These are phyloP conservation scores for Multifurca ochricompacta DNA, from an alignment of 768 basidiomycete genomes.

Conservation along the genomic window DNA sequence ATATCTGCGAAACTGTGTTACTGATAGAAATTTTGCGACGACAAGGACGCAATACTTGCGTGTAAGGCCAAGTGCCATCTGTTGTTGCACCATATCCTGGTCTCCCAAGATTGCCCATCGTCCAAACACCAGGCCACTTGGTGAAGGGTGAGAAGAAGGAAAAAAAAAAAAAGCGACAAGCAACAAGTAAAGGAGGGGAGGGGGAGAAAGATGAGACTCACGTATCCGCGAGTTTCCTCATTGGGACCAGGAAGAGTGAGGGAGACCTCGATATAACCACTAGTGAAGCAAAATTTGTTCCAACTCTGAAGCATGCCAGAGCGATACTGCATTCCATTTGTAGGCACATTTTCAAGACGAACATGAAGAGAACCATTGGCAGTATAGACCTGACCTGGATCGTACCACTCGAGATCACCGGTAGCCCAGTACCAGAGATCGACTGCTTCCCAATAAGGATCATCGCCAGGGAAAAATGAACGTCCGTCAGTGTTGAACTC, in stretches of 20 bases:
- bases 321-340: constrained; percentile 56
- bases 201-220: constrained; percentile 25
- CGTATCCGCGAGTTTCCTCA: constrained; percentile 40
- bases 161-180: too few relatives aligned
- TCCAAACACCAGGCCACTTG: constrained; percentile 84
- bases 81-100: constrained; percentile 75
- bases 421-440: constrained; percentile 71
- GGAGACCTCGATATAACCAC: constrained; percentile 64
- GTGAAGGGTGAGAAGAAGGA: not conserved
- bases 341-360: constrained; percentile 46
- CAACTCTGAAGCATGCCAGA: constrained; percentile 81
- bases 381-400: constrained; percentile 59
- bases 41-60: constrained; percentile 34
- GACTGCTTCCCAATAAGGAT: constrained; percentile 64
- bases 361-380: constrained; percentile 59
- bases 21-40: not conserved
- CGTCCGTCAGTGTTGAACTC: constrained; percentile 53
- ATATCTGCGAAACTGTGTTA: constrained; percentile 30
- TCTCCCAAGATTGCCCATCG: constrained; percentile 80
- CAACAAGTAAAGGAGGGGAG: too few relatives aligned
- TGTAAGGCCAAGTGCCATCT: constrained; percentile 81
- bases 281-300: constrained; percentile 87
- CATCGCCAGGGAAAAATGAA: constrained; percentile 52
- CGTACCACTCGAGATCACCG: constrained; percentile 69
- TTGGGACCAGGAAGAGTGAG: constrained; percentile 53